phyloP scores from a whole-genome alignment of 2,329 filamentous ascomycete genomes.

The Aureobasidium subglaciale region DNA sequence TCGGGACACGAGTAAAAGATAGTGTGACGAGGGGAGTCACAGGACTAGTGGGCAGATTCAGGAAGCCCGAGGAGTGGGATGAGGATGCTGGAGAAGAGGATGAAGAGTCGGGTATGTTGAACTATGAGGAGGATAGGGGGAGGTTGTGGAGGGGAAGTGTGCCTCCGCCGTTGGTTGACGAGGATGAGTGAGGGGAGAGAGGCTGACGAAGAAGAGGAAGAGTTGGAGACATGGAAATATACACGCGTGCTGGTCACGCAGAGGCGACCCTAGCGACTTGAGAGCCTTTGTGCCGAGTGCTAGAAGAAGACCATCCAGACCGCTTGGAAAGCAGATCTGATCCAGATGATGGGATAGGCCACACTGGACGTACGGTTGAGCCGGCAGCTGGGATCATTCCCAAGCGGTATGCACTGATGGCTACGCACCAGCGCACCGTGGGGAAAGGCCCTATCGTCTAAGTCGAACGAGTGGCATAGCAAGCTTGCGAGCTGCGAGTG shows the following conservation, averaged over 20 bases:
- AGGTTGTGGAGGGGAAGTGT: slow-evolving; percentile 7
- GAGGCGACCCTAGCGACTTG: no score
- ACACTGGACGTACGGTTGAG: no score
- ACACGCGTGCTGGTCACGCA: slow-evolving; percentile 1
- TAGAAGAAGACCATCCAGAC: no score
- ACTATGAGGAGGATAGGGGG: slow-evolving; percentile 9
- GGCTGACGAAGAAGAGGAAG: not conserved
- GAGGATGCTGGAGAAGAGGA: slow-evolving; percentile 5
- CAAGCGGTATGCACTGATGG: no score
- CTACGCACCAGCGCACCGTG: no score
- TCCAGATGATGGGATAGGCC: no score
- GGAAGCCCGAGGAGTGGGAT: slow-evolving; percentile 3
- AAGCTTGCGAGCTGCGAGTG: no score
- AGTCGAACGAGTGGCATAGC: no score
- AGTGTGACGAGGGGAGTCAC: not conserved
- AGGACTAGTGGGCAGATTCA: not conserved
- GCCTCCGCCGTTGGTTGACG: not conserved
- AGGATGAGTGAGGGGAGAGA: not conserved
- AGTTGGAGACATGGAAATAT: not conserved
- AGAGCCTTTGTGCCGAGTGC: no score
- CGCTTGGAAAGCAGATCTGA: no score
- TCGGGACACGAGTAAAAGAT: not conserved
- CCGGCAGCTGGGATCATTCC: no score
- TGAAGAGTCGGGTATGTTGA: slow-evolving; percentile 8
- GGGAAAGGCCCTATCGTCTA: no score